Evolutionary conservation across 2,329 filamentous ascomycete species (phyloP).

Genomic region (Xylariaceae sp.): DNA sequence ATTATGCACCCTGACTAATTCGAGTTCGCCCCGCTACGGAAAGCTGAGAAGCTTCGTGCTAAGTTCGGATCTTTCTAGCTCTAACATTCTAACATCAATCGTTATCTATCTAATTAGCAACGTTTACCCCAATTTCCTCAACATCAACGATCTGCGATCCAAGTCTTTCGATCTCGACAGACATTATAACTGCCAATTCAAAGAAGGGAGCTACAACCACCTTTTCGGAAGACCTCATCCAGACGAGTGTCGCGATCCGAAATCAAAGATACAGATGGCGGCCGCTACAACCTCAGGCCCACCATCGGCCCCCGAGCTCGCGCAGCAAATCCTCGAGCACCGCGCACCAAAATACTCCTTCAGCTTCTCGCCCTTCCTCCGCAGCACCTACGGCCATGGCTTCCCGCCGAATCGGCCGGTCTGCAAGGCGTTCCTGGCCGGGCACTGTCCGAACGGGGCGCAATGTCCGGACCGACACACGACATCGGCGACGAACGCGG

Average conservation of each 20-base stretch:
- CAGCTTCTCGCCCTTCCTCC: slow-evolving; percentile 85
- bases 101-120: too few species aligned
- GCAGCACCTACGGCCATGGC: slow-evolving; percentile 81
- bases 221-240: too few species aligned
- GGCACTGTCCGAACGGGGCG: slow-evolving; percentile 84
- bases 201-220: too few species aligned
- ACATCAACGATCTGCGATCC: too few species aligned
- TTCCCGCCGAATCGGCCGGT: slow-evolving; percentile 78
- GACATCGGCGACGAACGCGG: background rate
- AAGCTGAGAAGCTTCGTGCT: background rate
- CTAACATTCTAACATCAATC: background rate
- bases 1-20: slow-evolving; percentile 2
- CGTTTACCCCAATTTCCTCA: too few species aligned
- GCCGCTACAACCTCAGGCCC: slow-evolving; percentile 34
- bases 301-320: slow-evolving; percentile 41
- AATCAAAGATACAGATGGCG: slow-evolving; percentile 2
- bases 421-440: slow-evolving; percentile 85
- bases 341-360: slow-evolving; percentile 68
- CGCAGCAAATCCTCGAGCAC: slow-evolving; percentile 62
- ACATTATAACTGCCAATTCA: too few species aligned
- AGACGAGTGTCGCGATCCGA: too few species aligned
- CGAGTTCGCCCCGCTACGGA: slow-evolving; percentile 7
- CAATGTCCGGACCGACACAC: slow-evolving; percentile 83
- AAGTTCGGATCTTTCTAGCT: background rate
- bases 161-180: too few species aligned